Conservation (phyloP, 768 basidiomycete genomes). For the Termitomyces sp. region DNA sequence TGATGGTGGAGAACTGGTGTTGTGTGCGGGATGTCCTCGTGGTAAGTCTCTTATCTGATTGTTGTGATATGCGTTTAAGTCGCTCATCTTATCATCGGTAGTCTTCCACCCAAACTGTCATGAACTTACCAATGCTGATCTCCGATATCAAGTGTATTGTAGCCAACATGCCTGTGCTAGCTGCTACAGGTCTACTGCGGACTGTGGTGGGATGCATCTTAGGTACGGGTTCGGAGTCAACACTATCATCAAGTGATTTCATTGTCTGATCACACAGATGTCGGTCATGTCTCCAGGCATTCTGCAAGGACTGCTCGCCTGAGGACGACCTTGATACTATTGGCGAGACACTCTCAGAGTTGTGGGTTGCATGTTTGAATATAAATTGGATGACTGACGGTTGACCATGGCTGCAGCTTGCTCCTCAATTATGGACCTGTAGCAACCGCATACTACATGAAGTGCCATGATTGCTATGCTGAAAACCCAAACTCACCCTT, state of each 20-base stretch:
- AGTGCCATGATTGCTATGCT: slow-evolving; percentile 46
- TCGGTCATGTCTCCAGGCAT: slow-evolving; percentile 55
- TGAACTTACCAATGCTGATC: slow-evolving; percentile 31
- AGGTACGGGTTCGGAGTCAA: slow-evolving; percentile 30
- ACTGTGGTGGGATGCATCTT: slow-evolving; percentile 58
- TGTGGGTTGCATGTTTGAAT: slow-evolving; percentile 33
- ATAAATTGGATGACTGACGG: not conserved
- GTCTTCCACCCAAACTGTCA: slow-evolving; percentile 55
- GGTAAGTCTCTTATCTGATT: slow-evolving; percentile 29
- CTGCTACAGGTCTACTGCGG: slow-evolving; percentile 41
- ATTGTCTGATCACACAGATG: slow-evolving; percentile 35
- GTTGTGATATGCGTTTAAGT: not conserved
- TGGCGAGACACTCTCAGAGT: slow-evolving; percentile 56
- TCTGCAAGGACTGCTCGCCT: slow-evolving; percentile 61
- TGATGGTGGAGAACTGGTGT: slow-evolving; percentile 52
- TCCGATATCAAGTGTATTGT: slow-evolving; percentile 31
- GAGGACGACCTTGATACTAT: slow-evolving; percentile 45
- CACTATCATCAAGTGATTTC: not conserved
- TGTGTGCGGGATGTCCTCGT: slow-evolving; percentile 52
- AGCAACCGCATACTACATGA: slow-evolving; percentile 43
- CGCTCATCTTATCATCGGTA: slow-evolving; percentile 16
- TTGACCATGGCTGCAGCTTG: slow-evolving; percentile 23
- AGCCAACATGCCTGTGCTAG: slow-evolving; percentile 47
- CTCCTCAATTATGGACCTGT: slow-evolving; percentile 37
- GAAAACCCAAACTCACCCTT: slow-evolving; percentile 26